Conservation (phyloP, 805 yeast genomes). For the Komagataella ulmi region DNA sequence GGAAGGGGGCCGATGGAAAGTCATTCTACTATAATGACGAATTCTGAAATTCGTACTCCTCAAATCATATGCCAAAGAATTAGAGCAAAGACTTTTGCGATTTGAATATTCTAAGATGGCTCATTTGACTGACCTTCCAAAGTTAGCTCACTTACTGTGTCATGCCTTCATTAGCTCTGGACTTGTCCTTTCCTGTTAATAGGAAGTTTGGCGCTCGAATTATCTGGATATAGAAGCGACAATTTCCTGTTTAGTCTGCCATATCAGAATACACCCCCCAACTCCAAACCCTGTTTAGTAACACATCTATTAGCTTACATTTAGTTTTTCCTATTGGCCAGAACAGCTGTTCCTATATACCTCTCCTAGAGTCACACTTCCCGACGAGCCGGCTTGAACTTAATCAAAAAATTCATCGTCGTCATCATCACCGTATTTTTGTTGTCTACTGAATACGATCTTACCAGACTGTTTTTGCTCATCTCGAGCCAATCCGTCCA, state of each 20-base stretch:
- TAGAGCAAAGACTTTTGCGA: too few species aligned
- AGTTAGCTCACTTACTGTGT: too few species aligned
- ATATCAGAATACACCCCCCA: background rate
- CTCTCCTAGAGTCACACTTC: background rate
- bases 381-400: background rate
- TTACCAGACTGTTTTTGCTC: slow-evolving; percentile 41
- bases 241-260: background rate
- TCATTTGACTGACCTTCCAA: too few species aligned
- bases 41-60: too few species aligned
- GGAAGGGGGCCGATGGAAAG: background rate
- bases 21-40: background rate
- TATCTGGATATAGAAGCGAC: background rate
- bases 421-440: slow-evolving; percentile 6
- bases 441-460: slow-evolving; percentile 43
- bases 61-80: too few species aligned
- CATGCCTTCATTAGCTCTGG: too few species aligned
- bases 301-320: background rate
- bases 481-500: slow-evolving; percentile 72
- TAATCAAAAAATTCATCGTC: slow-evolving; percentile 8
- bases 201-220: background rate
- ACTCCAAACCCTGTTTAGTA: background rate
- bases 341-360: background rate
- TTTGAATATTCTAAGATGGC: too few species aligned
- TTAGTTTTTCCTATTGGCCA: background rate
- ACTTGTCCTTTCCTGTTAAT: too few species aligned